Percentiles rank a stretch among this genome's conserved stretches.
Conservation (phyloP, 1,284 basidiomycete species). For the Melanopsichium pennsylvanicum region DNA sequence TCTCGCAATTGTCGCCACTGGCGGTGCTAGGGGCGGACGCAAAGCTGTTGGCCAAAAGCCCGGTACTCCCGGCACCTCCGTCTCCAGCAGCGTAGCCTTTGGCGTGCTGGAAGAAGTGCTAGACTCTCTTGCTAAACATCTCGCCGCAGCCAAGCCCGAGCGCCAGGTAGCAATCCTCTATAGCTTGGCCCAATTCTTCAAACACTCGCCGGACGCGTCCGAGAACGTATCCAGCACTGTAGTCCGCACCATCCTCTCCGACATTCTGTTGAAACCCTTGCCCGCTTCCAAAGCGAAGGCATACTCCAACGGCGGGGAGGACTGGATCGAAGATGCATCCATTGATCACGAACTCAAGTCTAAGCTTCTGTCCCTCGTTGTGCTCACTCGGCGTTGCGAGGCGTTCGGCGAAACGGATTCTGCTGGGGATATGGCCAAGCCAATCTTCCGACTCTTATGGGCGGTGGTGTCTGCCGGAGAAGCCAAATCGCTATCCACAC, state of each 20-base stretch:
- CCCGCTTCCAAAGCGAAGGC: conserved; percentile 15
- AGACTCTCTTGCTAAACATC: conserved; percentile 72
- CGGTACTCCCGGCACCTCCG: conserved; percentile 18
- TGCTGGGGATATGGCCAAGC: conserved; percentile 45
- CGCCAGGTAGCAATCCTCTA: conserved; percentile 75
- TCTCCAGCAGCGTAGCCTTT: conserved; percentile 32
- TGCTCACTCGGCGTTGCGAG: conserved; percentile 51
- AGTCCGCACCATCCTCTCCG: conserved; percentile 74
- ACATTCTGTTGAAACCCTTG: conserved; percentile 51
- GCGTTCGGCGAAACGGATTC: conserved; percentile 39
- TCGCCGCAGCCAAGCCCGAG: conserved; percentile 71
- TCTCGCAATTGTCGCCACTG: conserved; percentile 69
- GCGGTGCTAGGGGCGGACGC: conserved; percentile 24
- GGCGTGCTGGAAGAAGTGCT: conserved; percentile 44
- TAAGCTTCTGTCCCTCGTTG: conserved; percentile 44
- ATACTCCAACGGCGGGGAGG: conserved; percentile 19
- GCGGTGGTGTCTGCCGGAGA: conserved; percentile 46
- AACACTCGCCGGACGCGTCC: conserved; percentile 76
- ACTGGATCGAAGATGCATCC: conserved; percentile 54
- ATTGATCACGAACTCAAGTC: conserved; percentile 37
- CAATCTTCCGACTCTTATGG: conserved; percentile 55
- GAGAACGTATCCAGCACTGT: conserved; percentile 81
- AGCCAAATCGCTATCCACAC: conserved; percentile 43
- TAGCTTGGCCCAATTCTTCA: conserved; percentile 79
- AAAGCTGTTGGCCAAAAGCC: conserved; percentile 23